phyloP scores from a whole-genome alignment of 345 rosid genomes.

The Theobroma cacao region DNA sequence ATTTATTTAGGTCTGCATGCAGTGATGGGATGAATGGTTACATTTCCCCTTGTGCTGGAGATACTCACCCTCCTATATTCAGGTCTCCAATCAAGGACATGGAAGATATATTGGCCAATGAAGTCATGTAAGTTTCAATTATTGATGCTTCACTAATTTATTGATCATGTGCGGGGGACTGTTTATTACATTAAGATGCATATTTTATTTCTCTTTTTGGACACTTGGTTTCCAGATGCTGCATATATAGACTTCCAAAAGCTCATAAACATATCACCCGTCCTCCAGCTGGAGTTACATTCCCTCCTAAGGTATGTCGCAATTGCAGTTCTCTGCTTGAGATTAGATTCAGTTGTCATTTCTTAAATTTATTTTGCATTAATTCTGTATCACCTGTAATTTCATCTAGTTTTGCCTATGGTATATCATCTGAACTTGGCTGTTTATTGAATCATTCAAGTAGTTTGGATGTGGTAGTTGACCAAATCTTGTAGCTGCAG shows the following conservation, averaged over 20 bases:
- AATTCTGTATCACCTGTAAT: background rate
- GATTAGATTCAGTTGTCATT: background rate
- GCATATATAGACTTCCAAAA: slow-evolving; percentile 79
- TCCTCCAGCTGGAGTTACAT: slow-evolving; percentile 58
- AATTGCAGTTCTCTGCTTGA: background rate
- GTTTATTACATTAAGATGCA: background rate
- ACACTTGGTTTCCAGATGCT: slow-evolving; percentile 54
- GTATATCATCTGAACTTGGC: background rate
- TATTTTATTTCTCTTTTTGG: background rate
- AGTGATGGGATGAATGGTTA: slow-evolving; percentile 98
- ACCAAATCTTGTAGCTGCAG: background rate
- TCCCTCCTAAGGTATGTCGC: slow-evolving; percentile 68
- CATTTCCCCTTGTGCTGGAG: slow-evolving; percentile 75
- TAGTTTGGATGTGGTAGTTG: background rate
- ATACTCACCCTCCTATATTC: slow-evolving; percentile 67
- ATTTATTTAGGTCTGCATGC: slow-evolving; percentile 49
- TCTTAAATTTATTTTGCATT: background rate
- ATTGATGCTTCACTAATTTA: background rate
- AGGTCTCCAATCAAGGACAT: slow-evolving; percentile 74
- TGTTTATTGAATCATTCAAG: background rate
- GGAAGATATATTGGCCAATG: slow-evolving; percentile 85
- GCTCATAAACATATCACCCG: slow-evolving; percentile 55
- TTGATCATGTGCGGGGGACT: background rate
- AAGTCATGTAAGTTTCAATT: slow-evolving; percentile 69
- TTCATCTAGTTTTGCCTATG: background rate